phyloP scores from a whole-genome alignment of 805 yeast genomes.

The Yamadazyma scolyti region DNA sequence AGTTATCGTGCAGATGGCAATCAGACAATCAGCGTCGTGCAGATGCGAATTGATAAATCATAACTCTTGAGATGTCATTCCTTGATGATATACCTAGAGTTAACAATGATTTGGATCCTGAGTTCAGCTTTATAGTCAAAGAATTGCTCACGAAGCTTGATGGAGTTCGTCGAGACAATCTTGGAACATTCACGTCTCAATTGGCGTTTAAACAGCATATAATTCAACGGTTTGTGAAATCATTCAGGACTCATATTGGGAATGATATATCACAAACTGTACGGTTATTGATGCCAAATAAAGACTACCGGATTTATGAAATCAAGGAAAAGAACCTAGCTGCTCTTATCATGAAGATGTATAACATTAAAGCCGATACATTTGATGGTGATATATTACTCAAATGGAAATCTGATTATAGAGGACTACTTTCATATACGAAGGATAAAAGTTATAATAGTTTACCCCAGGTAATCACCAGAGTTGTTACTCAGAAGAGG shows the following conservation, averaged over 20 bases:
- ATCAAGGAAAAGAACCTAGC: conserved; percentile 64
- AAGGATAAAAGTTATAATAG: conserved; percentile 26
- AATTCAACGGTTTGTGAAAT: conserved; percentile 24
- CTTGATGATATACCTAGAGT: conserved; percentile 23
- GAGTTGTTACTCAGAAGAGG: conserved; percentile 49
- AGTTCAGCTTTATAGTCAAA: conserved; percentile 36
- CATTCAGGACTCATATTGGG: conserved; percentile 36
- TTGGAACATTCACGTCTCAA: conserved; percentile 20
- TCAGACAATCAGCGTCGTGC: too few species aligned
- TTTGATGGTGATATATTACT: conserved; percentile 48
- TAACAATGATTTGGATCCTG: conserved; percentile 36
- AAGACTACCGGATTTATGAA: conserved; percentile 59
- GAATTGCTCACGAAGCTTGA: conserved; percentile 41
- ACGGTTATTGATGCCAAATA: conserved; percentile 56
- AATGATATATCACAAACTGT: conserved; percentile 63
- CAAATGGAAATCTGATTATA: conserved; percentile 35
- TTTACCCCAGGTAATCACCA: conserved; percentile 47
- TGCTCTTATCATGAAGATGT: conserved; percentile 40
- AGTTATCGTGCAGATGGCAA: too few species aligned
- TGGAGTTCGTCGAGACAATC: conserved; percentile 21
- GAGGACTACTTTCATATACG: conserved; percentile 22
- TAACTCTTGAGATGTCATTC: conserved; percentile 13
- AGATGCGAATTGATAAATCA: background rate
- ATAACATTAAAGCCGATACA: conserved; percentile 58
- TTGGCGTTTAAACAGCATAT: conserved; percentile 23